Conservation (phyloP, 2,329 filamentous ascomycete species). For the Mycosphaerella sp. region DNA sequence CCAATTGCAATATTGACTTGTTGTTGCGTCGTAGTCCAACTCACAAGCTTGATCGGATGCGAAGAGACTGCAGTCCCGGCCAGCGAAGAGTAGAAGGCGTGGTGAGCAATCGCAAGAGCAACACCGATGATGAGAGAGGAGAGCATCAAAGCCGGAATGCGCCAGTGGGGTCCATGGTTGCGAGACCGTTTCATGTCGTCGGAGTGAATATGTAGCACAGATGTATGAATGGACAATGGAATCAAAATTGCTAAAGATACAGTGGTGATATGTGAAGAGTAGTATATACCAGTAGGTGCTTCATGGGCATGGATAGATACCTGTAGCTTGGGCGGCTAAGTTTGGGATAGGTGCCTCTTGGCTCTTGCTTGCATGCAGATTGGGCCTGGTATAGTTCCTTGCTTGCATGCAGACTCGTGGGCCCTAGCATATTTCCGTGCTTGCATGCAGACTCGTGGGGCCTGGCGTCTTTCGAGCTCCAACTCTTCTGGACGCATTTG, state of each 20-base stretch:
- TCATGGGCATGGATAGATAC: neutral
- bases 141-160: neutral
- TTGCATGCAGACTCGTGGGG: neutral
- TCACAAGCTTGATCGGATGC: constrained; percentile 4
- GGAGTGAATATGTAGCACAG: neutral
- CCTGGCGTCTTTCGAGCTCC: too few species aligned
- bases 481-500: too few species aligned
- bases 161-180: constrained; percentile 4
- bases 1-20: constrained; percentile 15
- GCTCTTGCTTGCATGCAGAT: too few species aligned
- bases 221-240: neutral
- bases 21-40: constrained; percentile 14
- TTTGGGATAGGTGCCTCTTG: constrained; percentile 7
- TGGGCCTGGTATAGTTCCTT: too few species aligned
- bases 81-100: constrained; percentile 11
- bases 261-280: constrained; percentile 1
- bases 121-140: constrained; percentile 3
- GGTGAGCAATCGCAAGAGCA: constrained; percentile 5
- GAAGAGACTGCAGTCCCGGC: neutral
- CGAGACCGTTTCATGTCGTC: neutral
- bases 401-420: too few species aligned
- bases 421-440: neutral
- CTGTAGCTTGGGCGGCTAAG: constrained; percentile 9
- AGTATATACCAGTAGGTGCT: constrained; percentile 1
- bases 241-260: neutral